Conservation (phyloP, 306 rosid species). For the Gynostemma pentaphyllum region DNA sequence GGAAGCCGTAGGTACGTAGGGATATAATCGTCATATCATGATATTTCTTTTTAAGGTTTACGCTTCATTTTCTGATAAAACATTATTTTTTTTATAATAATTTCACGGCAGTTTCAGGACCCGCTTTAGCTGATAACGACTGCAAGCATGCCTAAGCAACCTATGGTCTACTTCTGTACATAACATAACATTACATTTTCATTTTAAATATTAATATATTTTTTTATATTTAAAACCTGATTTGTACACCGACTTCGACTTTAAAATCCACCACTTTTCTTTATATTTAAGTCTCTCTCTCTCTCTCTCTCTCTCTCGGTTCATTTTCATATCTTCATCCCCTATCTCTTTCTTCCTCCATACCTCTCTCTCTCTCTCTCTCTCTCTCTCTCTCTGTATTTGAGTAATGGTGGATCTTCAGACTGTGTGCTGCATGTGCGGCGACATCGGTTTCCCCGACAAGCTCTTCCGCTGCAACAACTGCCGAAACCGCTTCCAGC, state of each 20-base stretch:
- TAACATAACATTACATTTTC: no score
- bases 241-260: constrained; percentile 48
- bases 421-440: constrained; percentile 92
- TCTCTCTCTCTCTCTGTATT: not conserved
- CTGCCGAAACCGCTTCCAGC: constrained; percentile 80
- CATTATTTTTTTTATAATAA: not conserved
- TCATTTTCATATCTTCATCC: no score
- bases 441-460: constrained; percentile 85
- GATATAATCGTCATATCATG: not conserved
- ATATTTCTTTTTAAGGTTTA: not conserved
- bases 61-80: not conserved
- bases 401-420: constrained; percentile 62
- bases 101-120: no score
- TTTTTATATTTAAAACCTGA: constrained; percentile 9
- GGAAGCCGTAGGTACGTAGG: not conserved
- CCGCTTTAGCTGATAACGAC: constrained; percentile 77
- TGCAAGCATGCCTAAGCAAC: constrained; percentile 63
- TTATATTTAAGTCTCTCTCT: constrained; percentile 25
- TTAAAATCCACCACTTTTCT: constrained; percentile 14
- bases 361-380: not conserved
- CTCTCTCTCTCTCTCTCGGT: constrained; percentile 1
- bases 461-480: constrained; percentile 91
- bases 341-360: not conserved
- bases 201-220: not conserved
- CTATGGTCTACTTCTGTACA: constrained; percentile 44